Evolutionary conservation across 2,329 filamentous ascomycete genomes (phyloP).

Genomic region (Sclerotinia nivalis): DNA sequence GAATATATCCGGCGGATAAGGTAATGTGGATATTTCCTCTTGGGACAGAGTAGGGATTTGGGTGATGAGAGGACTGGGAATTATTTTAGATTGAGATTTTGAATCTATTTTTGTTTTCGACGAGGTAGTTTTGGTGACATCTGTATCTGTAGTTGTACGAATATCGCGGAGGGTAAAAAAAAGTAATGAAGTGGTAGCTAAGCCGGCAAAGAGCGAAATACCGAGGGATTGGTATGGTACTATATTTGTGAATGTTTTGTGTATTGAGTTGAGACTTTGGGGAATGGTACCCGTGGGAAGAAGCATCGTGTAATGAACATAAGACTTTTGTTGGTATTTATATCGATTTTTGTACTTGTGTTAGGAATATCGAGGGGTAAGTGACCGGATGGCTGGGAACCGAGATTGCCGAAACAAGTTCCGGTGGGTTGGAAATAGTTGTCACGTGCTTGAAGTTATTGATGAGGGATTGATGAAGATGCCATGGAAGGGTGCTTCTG

Average conservation of each 20-base stretch:
- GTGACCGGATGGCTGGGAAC: background rate
- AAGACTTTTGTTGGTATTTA: background rate
- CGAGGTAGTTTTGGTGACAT: background rate
- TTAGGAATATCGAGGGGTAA: background rate
- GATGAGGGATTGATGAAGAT: background rate
- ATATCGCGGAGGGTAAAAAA: background rate
- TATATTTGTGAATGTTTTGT: background rate
- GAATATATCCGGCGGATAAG: conserved; percentile 70
- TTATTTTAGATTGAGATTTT: conserved; percentile 1
- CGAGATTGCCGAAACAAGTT: conserved; percentile 2
- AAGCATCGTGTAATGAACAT: background rate
- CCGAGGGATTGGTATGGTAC: background rate
- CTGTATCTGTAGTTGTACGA: background rate
- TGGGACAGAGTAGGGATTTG: conserved; percentile 32
- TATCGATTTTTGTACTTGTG: background rate
- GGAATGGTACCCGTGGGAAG: conserved; percentile 6
- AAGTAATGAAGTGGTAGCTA: conserved; percentile 3
- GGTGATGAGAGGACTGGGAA: conserved; percentile 33
- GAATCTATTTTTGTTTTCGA: background rate
- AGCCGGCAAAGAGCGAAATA: conserved; percentile 9
- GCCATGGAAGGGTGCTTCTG: background rate
- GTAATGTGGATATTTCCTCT: conserved; percentile 45
- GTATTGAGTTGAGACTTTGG: conserved; percentile 6
- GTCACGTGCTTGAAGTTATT: background rate
- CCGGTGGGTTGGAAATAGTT: background rate